Evolutionary conservation across 2,329 filamentous ascomycete genomes (phyloP).

Genomic region (Magnaporthiopsis incrustans): DNA sequence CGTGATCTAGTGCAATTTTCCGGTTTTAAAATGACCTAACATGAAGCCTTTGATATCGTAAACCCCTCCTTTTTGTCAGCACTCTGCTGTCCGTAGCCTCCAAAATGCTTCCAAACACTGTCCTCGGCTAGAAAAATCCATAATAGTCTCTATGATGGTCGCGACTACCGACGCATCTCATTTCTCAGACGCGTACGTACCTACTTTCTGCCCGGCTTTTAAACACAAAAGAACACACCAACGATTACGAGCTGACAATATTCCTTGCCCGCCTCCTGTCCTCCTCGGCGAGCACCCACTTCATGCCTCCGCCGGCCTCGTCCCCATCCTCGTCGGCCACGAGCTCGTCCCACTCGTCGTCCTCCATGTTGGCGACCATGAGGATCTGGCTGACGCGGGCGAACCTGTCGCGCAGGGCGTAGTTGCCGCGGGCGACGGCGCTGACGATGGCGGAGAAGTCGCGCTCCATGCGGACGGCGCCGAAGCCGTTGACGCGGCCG

Average conservation of each 20-base stretch:
- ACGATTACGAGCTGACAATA: constrained; percentile 42
- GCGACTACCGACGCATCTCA: too few species aligned
- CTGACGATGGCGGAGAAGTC: constrained; percentile 72
- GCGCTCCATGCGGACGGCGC: constrained; percentile 73
- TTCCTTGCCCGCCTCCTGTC: constrained; percentile 66
- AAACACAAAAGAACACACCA: too few species aligned
- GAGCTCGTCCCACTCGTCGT: constrained; percentile 87
- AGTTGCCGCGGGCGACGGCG: constrained; percentile 61
- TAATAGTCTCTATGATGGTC: too few species aligned
- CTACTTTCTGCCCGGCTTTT: too few species aligned
- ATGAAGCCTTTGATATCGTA: not conserved
- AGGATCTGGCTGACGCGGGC: constrained; percentile 69
- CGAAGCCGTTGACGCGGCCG: constrained; percentile 71
- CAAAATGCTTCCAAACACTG: not conserved
- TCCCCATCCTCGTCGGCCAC: constrained; percentile 6
- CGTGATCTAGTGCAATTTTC: not conserved
- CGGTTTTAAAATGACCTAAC: not conserved
- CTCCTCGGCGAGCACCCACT: constrained; percentile 63
- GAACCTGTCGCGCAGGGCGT: constrained; percentile 71
- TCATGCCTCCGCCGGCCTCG: constrained; percentile 49
- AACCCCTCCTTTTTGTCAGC: not conserved
- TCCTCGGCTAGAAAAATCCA: not conserved
- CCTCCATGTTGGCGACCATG: constrained; percentile 88
- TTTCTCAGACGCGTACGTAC: too few species aligned
- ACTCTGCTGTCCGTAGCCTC: not conserved